A percentile compares a stretch with the other conserved stretches of the same genome.
These are phyloP conservation scores for Laetiporus sulphureus DNA, from an alignment of 1,284 basidiomycete genomes.

Conservation along the genomic window DNA sequence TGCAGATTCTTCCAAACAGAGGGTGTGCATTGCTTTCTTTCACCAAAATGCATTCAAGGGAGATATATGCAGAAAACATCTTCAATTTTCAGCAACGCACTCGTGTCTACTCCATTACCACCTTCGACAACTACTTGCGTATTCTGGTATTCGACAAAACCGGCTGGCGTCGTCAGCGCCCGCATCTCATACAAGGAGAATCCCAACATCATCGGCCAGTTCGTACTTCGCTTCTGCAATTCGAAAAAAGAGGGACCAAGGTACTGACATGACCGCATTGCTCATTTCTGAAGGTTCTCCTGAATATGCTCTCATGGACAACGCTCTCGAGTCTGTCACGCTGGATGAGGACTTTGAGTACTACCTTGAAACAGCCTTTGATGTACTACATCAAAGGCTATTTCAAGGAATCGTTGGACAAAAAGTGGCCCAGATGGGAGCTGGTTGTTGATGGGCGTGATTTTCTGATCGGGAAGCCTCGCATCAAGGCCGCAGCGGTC, in stretches of 20 bases:
- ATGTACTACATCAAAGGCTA: not conserved
- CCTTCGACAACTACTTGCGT: conserved; percentile 9
- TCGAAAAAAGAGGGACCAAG: not conserved
- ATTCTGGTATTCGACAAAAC: conserved; percentile 9
- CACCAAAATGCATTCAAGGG: not conserved
- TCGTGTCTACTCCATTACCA: conserved; percentile 5
- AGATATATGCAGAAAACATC: conserved; percentile 3
- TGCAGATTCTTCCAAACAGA: not conserved
- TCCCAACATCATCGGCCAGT: conserved; percentile 4
- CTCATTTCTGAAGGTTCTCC: not conserved
- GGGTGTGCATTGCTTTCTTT: not conserved
- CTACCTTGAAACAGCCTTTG: no score
- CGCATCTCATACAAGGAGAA: conserved; percentile 8
- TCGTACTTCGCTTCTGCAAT: conserved; percentile 9
- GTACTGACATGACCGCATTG: conserved; percentile 8
- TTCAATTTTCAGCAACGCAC: conserved; percentile 7
- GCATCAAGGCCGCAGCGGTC: not conserved
- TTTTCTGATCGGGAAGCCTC: conserved; percentile 7
- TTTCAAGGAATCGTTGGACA: conserved; percentile 3
- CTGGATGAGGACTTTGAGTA: not conserved
- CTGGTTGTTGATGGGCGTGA: conserved; percentile 1
- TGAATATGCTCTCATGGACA: not conserved
- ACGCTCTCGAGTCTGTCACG: not conserved
- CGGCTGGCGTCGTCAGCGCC: conserved; percentile 5
- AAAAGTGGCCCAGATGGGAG: not conserved